phyloP scores from a whole-genome alignment of 305 asterid species.

The Fraxinus floribunda region DNA sequence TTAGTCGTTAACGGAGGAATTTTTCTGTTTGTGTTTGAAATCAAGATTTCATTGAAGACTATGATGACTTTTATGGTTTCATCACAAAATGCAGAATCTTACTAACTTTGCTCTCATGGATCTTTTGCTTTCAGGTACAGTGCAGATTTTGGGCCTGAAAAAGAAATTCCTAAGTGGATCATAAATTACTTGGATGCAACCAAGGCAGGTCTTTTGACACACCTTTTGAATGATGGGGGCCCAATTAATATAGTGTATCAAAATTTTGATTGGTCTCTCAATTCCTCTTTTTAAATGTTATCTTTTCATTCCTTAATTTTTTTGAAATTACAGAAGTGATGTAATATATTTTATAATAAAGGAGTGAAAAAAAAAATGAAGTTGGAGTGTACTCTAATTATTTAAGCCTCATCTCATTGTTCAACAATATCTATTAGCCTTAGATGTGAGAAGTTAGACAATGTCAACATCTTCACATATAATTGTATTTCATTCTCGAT shows the following conservation, averaged over 20 bases:
- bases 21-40: neutral
- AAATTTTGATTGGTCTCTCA: slow-evolving; percentile 70
- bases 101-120: neutral
- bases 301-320: neutral
- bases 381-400: too few relatives aligned
- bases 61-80: neutral
- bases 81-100: neutral
- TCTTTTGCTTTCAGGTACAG: slow-evolving; percentile 53
- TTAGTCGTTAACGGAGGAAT: slow-evolving; percentile 23
- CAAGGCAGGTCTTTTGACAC: slow-evolving; percentile 81
- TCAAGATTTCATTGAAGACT: neutral
- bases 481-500: neutral
- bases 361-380: too few relatives aligned
- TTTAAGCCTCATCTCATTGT: neutral
- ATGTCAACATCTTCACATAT: neutral
- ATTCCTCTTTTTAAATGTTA: slow-evolving; percentile 29
- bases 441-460: neutral
- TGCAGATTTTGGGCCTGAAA: slow-evolving; percentile 82
- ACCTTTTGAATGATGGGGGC: slow-evolving; percentile 67
- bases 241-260: slow-evolving; percentile 56
- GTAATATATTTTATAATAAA: too few relatives aligned
- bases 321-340: neutral
- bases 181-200: slow-evolving; percentile 68
- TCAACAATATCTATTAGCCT: neutral
- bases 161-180: slow-evolving; percentile 62